Evolutionary conservation across 768 basidiomycete genomes (phyloP), one percentile per base, ranked within the genome.

Genomic region (Lanmaoa pseudosensibilis): DNA sequence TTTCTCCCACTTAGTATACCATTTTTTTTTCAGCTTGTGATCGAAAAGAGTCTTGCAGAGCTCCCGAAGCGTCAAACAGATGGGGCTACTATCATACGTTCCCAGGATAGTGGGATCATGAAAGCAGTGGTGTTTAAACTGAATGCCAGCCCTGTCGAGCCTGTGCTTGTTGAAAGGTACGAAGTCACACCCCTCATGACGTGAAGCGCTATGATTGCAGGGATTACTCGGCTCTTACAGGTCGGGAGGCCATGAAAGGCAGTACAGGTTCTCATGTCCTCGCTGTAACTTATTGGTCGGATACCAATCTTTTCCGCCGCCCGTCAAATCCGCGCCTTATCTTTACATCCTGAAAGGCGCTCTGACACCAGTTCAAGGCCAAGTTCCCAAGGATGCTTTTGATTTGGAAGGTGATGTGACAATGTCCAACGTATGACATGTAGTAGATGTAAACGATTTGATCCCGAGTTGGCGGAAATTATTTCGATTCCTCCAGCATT

Each of bases 321-420:
- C 92, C 34, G 78, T 80, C 41, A 92, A 90, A 72, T 83, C 84
- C 3, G 87, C 83, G 3, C 84, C 89, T 1, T 94, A 85, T 71
- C 65, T 94, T 37, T 96, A 94, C 69, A 83, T 95, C 52, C 62
- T 92, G 47, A 78, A 83, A 45, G 94, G 94, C 5, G 87, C 91
- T 18, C 78, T 96, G 55, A 92, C 90, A n/a, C 89, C 90, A 65
- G 75, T 88, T 62, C 94, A 96, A 77, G 94, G 94, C 34, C 87
- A 93, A 66, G 74, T 94, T 33, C 94, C 94, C 11, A 73, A 79
- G 45, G 91, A 92, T 60, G 94, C 94, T 7, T 92, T 95, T 65
- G 85, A 88, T 48, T 78, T 81, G 39, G 80, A 81, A 58, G 52
- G 44, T 36, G 39, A 37, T 36, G 27, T 19, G 19, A 53, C 32